Conservation (phyloP, 2,329 filamentous ascomycete genomes). For the Aspergillus viridinutans region DNA sequence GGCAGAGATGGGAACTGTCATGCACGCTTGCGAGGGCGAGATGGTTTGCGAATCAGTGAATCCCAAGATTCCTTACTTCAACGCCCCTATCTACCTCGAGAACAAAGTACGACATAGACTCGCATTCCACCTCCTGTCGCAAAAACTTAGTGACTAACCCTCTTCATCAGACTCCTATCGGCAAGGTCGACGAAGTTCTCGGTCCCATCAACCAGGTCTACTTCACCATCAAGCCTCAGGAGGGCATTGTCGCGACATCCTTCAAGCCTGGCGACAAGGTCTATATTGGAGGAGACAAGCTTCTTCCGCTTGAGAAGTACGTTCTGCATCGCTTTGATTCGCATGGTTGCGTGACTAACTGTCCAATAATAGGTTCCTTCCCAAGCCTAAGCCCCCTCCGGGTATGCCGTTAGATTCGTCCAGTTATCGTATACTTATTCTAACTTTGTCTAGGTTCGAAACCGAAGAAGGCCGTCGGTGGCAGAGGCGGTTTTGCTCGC, state of each 20-base stretch:
- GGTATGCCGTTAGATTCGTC: constrained; percentile 31
- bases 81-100: constrained; percentile 96
- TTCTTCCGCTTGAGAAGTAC: constrained; percentile 82
- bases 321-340: background rate
- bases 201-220: constrained; percentile 96
- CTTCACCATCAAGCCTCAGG: constrained; percentile 96
- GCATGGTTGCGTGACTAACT: constrained; percentile 12
- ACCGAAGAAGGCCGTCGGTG: constrained; percentile 65
- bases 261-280: constrained; percentile 98
- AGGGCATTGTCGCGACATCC: constrained; percentile 88
- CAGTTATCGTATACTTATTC: constrained; percentile 6
- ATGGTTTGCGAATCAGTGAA: constrained; percentile 96
- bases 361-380: constrained; percentile 64
- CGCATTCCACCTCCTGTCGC: background rate
- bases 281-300: constrained; percentile 91
- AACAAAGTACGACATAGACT: constrained; percentile 66
- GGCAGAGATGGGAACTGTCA: constrained; percentile 84
- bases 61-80: constrained; percentile 97
- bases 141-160: constrained; percentile 13
- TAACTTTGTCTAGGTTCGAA: constrained; percentile 52
- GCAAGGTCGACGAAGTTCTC: constrained; percentile 97
- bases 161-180: constrained; percentile 65
- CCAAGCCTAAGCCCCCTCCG: constrained; percentile 75
- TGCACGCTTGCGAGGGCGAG: constrained; percentile 95
- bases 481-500: constrained; percentile 42